Conservation (phyloP, 495 filamentous ascomycete species). For the Tuber borchii region DNA sequence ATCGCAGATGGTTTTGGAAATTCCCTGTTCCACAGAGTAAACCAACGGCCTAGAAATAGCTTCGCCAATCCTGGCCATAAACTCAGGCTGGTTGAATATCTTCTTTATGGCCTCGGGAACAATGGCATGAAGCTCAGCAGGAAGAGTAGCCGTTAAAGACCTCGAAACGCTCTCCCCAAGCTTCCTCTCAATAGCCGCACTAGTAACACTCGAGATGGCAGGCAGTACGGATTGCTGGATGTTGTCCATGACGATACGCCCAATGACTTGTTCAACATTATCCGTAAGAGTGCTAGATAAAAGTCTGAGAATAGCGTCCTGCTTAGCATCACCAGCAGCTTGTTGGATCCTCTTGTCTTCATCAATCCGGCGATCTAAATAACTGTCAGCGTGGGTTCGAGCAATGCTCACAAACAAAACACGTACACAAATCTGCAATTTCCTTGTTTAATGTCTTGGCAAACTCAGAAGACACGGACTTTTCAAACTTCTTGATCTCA, state of each 20-base stretch:
- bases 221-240: conserved; percentile 57
- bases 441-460: conserved; percentile 53
- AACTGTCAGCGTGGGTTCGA: conserved; percentile 21
- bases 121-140: conserved; percentile 51
- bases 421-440: conserved; percentile 51
- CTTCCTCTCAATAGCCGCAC: conserved; percentile 56
- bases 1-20: conserved; percentile 56
- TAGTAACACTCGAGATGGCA: conserved; percentile 49
- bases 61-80: conserved; percentile 65
- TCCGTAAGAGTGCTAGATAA: conserved; percentile 82
- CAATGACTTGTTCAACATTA: conserved; percentile 76
- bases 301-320: conserved; percentile 73
- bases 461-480: conserved; percentile 52
- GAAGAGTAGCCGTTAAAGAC: conserved; percentile 46
- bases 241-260: conserved; percentile 59
- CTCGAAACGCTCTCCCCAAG: conserved; percentile 50
- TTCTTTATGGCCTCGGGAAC: conserved; percentile 54
- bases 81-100: conserved; percentile 62
- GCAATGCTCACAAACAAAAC: not conserved
- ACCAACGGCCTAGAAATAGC: conserved; percentile 59
- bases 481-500: conserved; percentile 54
- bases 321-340: conserved; percentile 57
- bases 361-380: conserved; percentile 52
- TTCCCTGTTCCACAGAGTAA: conserved; percentile 59
- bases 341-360: conserved; percentile 60